Conservation (phyloP, 352 stramenopile species). For the Pythium graminicola region DNA sequence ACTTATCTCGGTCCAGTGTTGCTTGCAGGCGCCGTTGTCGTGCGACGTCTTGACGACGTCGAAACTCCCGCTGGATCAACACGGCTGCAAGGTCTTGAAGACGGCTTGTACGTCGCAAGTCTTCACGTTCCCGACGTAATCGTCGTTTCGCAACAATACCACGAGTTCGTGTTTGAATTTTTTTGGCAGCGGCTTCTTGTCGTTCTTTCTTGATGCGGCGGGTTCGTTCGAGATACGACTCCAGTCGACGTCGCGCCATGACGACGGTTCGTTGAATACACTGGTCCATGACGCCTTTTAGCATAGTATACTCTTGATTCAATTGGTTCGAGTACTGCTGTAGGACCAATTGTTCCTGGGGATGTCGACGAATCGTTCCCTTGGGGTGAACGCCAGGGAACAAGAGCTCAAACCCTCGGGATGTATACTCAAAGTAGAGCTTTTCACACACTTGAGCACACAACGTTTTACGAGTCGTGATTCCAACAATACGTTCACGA, state of each 20-base stretch:
- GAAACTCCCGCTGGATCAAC: constrained; percentile 27
- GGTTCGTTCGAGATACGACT: constrained; percentile 14
- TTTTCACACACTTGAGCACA: constrained; percentile 28
- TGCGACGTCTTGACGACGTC: constrained; percentile 8
- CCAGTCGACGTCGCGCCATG: constrained; percentile 21
- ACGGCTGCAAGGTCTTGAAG: constrained; percentile 25
- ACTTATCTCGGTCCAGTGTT: too few species aligned
- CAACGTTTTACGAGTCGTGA: constrained; percentile 11
- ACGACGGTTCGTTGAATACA: constrained; percentile 21
- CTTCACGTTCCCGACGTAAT: constrained; percentile 4
- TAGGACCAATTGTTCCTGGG: constrained; percentile 17
- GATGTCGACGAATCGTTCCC: constrained; percentile 26
- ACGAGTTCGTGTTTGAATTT: constrained; percentile 21
- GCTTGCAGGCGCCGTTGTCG: too few species aligned
- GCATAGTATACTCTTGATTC: constrained; percentile 8
- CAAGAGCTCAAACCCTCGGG: constrained; percentile 34
- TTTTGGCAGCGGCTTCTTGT: constrained; percentile 19
- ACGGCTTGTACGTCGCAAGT: constrained; percentile 7
- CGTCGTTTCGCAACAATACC: constrained; percentile 14
- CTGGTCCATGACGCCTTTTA: not conserved
- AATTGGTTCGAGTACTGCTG: constrained; percentile 7
- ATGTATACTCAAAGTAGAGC: constrained; percentile 41
- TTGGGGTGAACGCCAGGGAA: constrained; percentile 34
- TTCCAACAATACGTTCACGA: constrained; percentile 10
- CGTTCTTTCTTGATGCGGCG: constrained; percentile 9